phyloP scores from a whole-genome alignment of 108 stramenopile species.

The Fragilaria radians region DNA sequence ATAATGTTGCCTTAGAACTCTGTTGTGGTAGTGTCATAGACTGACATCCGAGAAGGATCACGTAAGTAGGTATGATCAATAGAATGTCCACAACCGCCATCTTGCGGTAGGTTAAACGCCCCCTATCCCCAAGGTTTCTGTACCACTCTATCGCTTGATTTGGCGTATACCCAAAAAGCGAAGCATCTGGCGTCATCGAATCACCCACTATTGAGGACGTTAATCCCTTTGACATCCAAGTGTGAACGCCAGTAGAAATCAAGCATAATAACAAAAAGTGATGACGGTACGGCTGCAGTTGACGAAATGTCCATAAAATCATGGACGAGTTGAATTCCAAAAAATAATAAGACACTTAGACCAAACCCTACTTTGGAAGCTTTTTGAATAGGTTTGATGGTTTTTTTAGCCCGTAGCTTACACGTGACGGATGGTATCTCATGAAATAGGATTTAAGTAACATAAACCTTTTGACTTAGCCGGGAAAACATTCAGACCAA shows the following conservation, averaged over 20 bases:
- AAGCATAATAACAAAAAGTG: not conserved
- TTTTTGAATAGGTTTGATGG: no score
- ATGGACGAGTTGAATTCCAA: not conserved
- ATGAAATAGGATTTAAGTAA: no score
- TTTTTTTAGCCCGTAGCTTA: no score
- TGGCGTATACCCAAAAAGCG: not conserved
- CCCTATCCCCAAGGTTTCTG: not conserved
- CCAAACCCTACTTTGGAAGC: no score
- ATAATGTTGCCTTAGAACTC: not conserved
- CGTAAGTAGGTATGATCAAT: not conserved
- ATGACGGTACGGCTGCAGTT: not conserved
- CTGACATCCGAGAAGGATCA: not conserved
- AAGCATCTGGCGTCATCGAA: not conserved
- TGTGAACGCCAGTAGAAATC: not conserved
- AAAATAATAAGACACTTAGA: no score
- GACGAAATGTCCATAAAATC: not conserved
- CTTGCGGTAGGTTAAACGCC: not conserved
- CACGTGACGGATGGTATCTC: no score
- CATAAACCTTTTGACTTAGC: no score
- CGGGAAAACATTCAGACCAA: no score
- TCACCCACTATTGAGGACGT: not conserved
- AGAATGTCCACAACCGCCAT: not conserved
- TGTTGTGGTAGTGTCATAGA: not conserved
- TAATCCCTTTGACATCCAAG: not conserved
- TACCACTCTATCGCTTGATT: not conserved